Evolutionary conservation across 495 filamentous ascomycete species (phyloP).

Genomic region (Podospora pseudoanserina): DNA sequence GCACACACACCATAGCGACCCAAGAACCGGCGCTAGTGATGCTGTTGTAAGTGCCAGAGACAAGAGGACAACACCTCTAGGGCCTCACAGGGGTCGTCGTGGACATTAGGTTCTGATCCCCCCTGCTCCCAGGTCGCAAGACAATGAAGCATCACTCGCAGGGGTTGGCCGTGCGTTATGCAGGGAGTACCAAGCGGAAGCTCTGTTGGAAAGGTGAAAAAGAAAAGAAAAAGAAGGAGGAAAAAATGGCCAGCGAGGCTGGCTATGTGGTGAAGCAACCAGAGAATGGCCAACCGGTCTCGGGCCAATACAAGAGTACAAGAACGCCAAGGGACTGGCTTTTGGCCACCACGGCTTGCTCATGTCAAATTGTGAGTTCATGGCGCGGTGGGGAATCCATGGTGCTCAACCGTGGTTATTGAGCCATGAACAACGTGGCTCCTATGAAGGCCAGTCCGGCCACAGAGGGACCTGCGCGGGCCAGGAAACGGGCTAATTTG

Average conservation of each 20-base stretch:
- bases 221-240: constrained; percentile 10
- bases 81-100: constrained; percentile 12
- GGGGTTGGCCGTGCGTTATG: constrained; percentile 26
- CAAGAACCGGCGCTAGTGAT: constrained; percentile 9
- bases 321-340: constrained; percentile 13
- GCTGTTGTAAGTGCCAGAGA: constrained; percentile 13
- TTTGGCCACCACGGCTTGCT: constrained; percentile 24
- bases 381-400: constrained; percentile 31
- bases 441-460: constrained; percentile 33
- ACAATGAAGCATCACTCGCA: constrained; percentile 18
- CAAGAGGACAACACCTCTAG: neutral
- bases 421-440: constrained; percentile 40
- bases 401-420: constrained; percentile 26
- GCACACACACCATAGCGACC: constrained; percentile 14
- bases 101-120: constrained; percentile 24
- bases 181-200: constrained; percentile 17
- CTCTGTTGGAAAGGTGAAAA: neutral
- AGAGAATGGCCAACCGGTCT: constrained; percentile 13
- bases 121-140: constrained; percentile 24
- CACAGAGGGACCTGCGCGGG: constrained; percentile 24
- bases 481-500: constrained; percentile 34
- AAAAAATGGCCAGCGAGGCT: neutral
- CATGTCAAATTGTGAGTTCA: constrained; percentile 21
- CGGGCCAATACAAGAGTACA: constrained; percentile 23
- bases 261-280: neutral